Percentiles rank a stretch among this genome's conserved stretches.
These are phyloP conservation scores for Xylaria digitata DNA, from an alignment of 2,329 filamentous ascomycete species.

Conservation along the genomic window DNA sequence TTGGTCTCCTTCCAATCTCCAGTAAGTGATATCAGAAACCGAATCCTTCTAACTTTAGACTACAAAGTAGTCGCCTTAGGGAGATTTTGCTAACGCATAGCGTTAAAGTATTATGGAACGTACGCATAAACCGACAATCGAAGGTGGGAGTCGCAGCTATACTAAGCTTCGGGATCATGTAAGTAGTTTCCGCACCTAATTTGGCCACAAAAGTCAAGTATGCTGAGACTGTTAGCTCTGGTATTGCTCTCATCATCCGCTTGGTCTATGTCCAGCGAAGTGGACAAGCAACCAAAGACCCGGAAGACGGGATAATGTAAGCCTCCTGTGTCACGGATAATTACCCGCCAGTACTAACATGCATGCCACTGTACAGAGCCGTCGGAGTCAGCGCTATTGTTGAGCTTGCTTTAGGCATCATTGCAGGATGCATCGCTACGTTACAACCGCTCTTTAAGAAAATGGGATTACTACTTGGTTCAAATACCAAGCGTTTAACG, in stretches of 20 bases:
- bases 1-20: conserved; percentile 62
- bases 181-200: conserved; percentile 37
- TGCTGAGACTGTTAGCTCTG: conserved; percentile 49
- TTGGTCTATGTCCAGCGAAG: conserved; percentile 50
- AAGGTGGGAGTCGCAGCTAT: conserved; percentile 60
- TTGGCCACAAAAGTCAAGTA: neutral
- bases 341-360: conserved; percentile 2
- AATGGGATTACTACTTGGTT: conserved; percentile 40
- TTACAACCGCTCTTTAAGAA: conserved; percentile 50
- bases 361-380: conserved; percentile 41
- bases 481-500: conserved; percentile 18
- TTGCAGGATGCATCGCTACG: conserved; percentile 50
- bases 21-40: conserved; percentile 37
- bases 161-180: conserved; percentile 63
- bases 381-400: conserved; percentile 50
- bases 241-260: conserved; percentile 54
- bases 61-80: neutral
- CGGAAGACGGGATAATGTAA: conserved; percentile 50
- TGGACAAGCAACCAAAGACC: conserved; percentile 45
- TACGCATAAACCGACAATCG: conserved; percentile 60
- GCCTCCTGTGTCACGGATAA: conserved; percentile 8
- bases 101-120: conserved; percentile 57
- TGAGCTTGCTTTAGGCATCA: conserved; percentile 52
- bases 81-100: conserved; percentile 9
- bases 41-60: neutral